phyloP scores from a whole-genome alignment of 768 basidiomycete genomes.

The Rhizopogon roseolus region DNA sequence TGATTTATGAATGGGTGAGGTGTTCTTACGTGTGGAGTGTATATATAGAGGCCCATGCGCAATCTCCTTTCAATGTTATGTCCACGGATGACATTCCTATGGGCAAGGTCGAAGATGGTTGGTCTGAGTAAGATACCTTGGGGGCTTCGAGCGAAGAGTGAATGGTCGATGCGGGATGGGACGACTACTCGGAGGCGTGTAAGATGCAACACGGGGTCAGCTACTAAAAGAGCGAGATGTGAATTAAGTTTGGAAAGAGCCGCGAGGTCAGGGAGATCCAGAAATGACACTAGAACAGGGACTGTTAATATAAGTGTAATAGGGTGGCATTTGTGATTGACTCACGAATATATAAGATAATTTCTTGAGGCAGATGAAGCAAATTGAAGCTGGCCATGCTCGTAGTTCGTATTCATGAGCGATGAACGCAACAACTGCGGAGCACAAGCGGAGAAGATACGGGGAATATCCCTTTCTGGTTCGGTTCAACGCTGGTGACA shows the following conservation, averaged over 20 bases:
- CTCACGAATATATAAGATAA: constrained; percentile 55
- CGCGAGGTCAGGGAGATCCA: constrained; percentile 70
- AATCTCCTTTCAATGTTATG: constrained; percentile 61
- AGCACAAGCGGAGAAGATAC: no score
- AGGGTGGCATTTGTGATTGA: background rate
- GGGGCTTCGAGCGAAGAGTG: constrained; percentile 54
- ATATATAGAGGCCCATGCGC: constrained; percentile 63
- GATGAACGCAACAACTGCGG: no score
- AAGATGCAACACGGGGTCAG: constrained; percentile 61
- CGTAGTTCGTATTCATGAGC: no score
- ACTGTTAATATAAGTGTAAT: no score
- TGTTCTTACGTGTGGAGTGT: constrained; percentile 50
- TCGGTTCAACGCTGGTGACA: background rate
- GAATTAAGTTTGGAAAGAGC: constrained; percentile 44
- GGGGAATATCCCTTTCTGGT: no score
- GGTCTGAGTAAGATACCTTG: constrained; percentile 57
- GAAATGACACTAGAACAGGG: constrained; percentile 49
- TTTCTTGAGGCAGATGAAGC: constrained; percentile 49
- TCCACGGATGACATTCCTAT: constrained; percentile 67
- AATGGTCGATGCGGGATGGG: constrained; percentile 65
- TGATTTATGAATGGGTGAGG: constrained; percentile 4
- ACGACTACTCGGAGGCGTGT: constrained; percentile 56
- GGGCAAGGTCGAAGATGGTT: constrained; percentile 60
- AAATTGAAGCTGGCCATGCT: constrained; percentile 1
- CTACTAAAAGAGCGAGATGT: constrained; percentile 43